Conservation (phyloP, 305 asterid genomes). For the Petunia hybrid region DNA sequence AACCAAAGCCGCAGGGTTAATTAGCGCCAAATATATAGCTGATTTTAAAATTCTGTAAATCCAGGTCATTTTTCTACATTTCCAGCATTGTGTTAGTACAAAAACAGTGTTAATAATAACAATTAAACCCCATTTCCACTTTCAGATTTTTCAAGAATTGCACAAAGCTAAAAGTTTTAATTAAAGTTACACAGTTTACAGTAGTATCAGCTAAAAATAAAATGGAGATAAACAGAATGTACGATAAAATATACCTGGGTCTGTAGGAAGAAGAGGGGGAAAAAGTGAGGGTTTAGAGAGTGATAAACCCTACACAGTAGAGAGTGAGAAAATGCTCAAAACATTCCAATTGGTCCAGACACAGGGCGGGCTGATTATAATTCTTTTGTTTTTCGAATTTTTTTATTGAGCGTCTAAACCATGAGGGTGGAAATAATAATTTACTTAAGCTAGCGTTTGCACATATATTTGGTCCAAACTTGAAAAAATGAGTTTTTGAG, state of each 20-base stretch:
- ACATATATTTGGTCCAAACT: too few relatives aligned
- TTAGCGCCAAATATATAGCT: background rate
- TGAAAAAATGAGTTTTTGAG: too few relatives aligned
- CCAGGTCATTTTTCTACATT: background rate
- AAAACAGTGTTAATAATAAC: background rate
- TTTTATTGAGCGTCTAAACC: background rate
- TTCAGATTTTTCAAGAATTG: background rate
- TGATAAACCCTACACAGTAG: slow-evolving; percentile 28
- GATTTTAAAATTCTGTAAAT: background rate
- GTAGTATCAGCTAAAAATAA: background rate
- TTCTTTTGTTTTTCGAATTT: background rate
- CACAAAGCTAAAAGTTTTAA: background rate
- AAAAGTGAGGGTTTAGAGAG: background rate
- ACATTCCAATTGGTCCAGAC: background rate
- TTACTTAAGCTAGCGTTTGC: too few relatives aligned
- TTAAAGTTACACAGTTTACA: background rate
- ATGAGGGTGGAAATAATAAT: too few relatives aligned
- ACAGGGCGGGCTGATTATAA: background rate
- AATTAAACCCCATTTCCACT: background rate
- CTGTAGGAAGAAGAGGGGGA: background rate
- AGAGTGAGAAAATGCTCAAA: background rate
- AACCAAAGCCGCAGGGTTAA: too few relatives aligned
- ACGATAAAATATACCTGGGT: background rate
- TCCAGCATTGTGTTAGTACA: background rate
- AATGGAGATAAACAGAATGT: background rate